Conservation (phyloP, 1,284 basidiomycete species). For the Limonomyces culmigenus region DNA sequence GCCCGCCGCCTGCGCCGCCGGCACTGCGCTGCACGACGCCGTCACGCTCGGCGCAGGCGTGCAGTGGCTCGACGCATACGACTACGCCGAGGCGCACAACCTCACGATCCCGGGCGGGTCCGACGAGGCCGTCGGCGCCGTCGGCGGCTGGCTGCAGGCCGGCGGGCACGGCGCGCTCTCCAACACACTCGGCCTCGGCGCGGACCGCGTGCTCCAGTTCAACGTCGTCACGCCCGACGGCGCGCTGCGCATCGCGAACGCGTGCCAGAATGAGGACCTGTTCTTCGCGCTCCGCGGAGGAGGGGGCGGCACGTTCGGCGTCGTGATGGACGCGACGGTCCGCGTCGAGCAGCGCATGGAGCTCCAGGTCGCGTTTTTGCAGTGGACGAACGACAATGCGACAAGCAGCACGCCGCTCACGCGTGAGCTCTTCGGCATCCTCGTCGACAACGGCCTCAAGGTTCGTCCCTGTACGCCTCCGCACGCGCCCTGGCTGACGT, state of each 20-base stretch:
- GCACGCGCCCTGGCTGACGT: slow-evolving; percentile 5
- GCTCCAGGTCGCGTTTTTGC: background rate
- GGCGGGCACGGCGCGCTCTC: slow-evolving; percentile 11
- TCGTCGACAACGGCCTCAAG: background rate
- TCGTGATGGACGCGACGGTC: slow-evolving; percentile 12
- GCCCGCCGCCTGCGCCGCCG: background rate
- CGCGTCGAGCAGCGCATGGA: background rate
- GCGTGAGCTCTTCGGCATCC: background rate
- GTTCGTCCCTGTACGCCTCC: background rate
- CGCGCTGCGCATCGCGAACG: slow-evolving; percentile 17
- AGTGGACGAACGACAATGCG: background rate
- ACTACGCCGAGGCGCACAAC: slow-evolving; percentile 14
- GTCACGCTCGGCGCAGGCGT: slow-evolving; percentile 18
- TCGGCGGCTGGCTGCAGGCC: slow-evolving; percentile 13
- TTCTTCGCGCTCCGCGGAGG: slow-evolving; percentile 37
- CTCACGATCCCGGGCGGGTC: slow-evolving; percentile 13
- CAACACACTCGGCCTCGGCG: slow-evolving; percentile 10
- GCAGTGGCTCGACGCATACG: slow-evolving; percentile 20
- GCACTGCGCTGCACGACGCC: background rate
- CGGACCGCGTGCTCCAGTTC: slow-evolving; percentile 17
- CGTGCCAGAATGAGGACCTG: slow-evolving; percentile 19
- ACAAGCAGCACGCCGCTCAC: background rate
- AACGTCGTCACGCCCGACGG: slow-evolving; percentile 21
- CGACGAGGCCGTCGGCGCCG: slow-evolving; percentile 10
- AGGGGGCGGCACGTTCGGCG: slow-evolving; percentile 25